Evolutionary conservation across 2,329 filamentous ascomycete genomes (phyloP), one percentile per base, ranked within the genome.

Genomic region (Claviceps arundinis): DNA sequence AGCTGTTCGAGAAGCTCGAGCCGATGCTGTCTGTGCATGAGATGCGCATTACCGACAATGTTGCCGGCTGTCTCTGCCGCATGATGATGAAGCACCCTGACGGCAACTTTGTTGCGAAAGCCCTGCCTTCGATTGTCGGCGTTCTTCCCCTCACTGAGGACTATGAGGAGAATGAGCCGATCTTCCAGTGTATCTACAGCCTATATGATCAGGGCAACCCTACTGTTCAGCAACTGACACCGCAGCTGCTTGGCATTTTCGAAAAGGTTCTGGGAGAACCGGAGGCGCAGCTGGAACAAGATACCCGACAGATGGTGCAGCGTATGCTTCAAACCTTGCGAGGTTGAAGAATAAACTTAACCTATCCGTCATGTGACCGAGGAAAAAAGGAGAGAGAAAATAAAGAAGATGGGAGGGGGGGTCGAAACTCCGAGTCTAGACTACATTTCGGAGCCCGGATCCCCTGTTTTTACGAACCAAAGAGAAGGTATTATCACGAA

Each of bases 101-200:
- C 59, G 80, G 80, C 59, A 83, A 94, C 9, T 89, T 91, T 17
- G 77, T 95, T 50, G 71, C 77, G 41, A 83, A 95, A 55, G 87
- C 95, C 19, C 78, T 98, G 1, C 90, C 91, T 26, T 82, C 81
- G 1, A 72, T 97, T 30, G 78, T 94, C 52, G 78, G 80, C 55
- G 78, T 90, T 30, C 78, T 97, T 40, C 93, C 93, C 9, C 76
- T 97, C 56, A 87, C 87, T 68, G 90, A 95, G 65, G 93, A 97
- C 68, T 97, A 81, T 61, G 89, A 96, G 70, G 93, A 97, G 79
- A 97, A 98, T 71, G 87, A 88, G 62, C 89, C 93, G 8, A 83
- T 97, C 55, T 98, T 85, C 72, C 80, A 85, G 67, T 94, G 90
- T 80, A 84, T 98, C 62, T 84, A 87, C 68, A 83, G 86, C 68